phyloP scores from a whole-genome alignment of 176 grass and related monocot genomes.

The Neostapfia colusana region DNA sequence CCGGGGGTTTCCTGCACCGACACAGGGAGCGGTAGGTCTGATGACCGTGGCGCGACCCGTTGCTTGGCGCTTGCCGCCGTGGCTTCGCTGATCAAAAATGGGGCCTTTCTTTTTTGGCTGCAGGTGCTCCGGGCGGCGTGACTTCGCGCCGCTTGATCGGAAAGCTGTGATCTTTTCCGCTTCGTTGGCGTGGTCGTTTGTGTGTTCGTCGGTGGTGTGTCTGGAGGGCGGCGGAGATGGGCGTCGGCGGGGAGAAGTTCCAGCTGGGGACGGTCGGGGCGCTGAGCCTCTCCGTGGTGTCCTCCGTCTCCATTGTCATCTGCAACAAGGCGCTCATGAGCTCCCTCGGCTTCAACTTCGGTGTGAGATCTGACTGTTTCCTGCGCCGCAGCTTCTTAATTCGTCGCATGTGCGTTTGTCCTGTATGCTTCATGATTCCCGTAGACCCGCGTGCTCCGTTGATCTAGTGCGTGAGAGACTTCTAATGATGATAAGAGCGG shows the following conservation, averaged over 20 bases:
- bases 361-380: constrained; percentile 66
- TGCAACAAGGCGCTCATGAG: constrained; percentile 99
- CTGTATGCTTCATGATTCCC: background rate
- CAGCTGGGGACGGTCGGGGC: constrained; percentile 95
- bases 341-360: constrained; percentile 93
- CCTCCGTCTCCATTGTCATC: constrained; percentile 96
- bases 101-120: constrained; percentile 11
- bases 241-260: constrained; percentile 73
- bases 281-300: constrained; percentile 87
- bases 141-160: constrained; percentile 7
- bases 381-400: constrained; percentile 18
- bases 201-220: background rate
- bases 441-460: constrained; percentile 22
- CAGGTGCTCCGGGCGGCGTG: constrained; percentile 42
- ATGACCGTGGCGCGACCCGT: background rate
- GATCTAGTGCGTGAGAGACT: background rate
- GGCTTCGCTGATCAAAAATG: constrained; percentile 44
- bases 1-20: background rate
- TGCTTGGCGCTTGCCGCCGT: background rate
- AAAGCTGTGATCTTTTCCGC: constrained; percentile 26
- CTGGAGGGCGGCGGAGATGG: constrained; percentile 56
- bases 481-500: background rate
- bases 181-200: background rate
- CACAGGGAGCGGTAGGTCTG: constrained; percentile 4
- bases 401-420: background rate